These are phyloP conservation scores for Xerocomus brunneocitrinus DNA, from an alignment of 768 basidiomycete species.

Conservation along the genomic window DNA sequence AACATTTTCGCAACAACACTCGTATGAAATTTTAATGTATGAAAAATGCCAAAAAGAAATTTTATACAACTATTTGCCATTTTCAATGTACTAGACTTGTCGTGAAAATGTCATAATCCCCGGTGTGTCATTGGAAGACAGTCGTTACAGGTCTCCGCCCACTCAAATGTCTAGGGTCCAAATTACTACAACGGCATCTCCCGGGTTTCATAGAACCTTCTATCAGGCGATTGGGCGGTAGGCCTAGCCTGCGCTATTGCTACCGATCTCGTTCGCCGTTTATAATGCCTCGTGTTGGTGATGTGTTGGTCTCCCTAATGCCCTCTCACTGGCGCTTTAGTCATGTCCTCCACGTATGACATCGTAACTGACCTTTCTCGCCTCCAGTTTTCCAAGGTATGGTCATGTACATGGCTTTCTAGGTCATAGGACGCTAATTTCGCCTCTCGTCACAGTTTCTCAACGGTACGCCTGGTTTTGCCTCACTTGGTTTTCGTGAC, in stretches of 20 bases:
- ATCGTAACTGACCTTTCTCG: constrained; percentile 9
- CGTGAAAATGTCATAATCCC: too few relatives aligned
- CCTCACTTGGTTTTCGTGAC: not conserved
- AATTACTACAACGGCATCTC: not conserved
- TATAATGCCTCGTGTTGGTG: too few relatives aligned
- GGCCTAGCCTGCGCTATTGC: not conserved
- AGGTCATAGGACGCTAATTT: not conserved
- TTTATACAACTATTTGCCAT: too few relatives aligned
- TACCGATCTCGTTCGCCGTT: not conserved
- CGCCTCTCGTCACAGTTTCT: constrained; percentile 6
- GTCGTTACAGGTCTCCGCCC: too few relatives aligned
- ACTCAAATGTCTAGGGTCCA: too few relatives aligned
- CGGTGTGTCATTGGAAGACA: too few relatives aligned
- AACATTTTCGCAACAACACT: too few relatives aligned
- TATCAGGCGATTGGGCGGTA: not conserved
- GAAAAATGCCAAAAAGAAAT: too few relatives aligned
- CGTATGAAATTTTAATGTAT: too few relatives aligned
- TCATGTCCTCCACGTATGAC: constrained; percentile 8
- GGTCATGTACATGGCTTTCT: not conserved
- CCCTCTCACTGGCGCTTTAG: not conserved
- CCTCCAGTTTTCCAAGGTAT: constrained; percentile 22
- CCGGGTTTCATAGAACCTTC: not conserved
- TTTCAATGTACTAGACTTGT: too few relatives aligned
- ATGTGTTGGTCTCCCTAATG: not conserved
- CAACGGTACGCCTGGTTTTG: constrained; percentile 10